Base-by-base conservation (phyloP, 371 early-diverging fungal genomes). In the Mucor piriformis region DNA sequence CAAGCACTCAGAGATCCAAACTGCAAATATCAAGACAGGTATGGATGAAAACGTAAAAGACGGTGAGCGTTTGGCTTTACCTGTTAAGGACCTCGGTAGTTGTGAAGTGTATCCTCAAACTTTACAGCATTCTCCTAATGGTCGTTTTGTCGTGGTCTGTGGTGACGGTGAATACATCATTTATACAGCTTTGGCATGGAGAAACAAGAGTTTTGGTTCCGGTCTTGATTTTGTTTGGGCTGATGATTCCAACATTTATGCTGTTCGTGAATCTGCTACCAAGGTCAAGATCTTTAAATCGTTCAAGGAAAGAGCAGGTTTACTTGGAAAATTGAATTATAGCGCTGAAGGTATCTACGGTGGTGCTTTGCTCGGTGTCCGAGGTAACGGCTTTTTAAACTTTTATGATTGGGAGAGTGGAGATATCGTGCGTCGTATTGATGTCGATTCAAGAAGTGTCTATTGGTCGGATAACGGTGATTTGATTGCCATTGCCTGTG, bases 151-250 rank as follows among this genome's bases (percentile, higher is more conserved):
- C 15, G 98, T 95, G 12, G 98, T 97, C 10, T 96, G 97, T 64
- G 99, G 99, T 43, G 98, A 99, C 67, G 97, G 97, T 38, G 98
- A 99, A 79, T 99, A 95, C 72, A 98, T 98, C 64, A 96, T 99
- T 62, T 99, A 99, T 78, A 99, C 99, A 8, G 97, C 99, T 12
- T 83, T 99, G 34, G 96, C 98, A 0, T 99, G 98, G 99, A 86
- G 99, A 73, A 99, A 98, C 85, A 99, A 99, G 87, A 89, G 91
- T 61, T 99, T 96, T 71, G 99, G 99, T 8, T 88, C 84, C 38
- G 98, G 92, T 8, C 74, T 93, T 42, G 97, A 96, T 62, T 96
- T 97, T 84, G 98, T 93, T 6, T 99, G 99, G 99, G 95, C 95
- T 21, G 75, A 83, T 55, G 95, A 97, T 75, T 92, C 94, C 16